Evolutionary conservation across 441 rosid species (phyloP).

Genomic region (Adansonia gregorii): DNA sequence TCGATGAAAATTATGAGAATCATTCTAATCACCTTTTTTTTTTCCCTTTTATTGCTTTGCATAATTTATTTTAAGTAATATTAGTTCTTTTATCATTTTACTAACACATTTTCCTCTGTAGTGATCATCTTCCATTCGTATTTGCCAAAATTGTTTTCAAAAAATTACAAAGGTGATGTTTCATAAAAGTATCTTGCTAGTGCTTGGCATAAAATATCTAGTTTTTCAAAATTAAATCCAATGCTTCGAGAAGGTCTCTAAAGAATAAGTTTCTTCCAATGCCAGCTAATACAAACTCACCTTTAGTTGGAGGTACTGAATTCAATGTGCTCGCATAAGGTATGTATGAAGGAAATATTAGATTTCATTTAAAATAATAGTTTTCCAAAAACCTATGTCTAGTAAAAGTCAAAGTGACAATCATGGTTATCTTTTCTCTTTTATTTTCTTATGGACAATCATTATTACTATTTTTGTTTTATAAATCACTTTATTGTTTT

Average conservation of each 20-base stretch:
- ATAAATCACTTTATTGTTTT: background rate
- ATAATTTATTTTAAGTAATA: no score
- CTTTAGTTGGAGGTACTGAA: constrained; percentile 56
- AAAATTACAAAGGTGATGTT: no score
- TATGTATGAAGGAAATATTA: background rate
- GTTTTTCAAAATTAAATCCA: no score
- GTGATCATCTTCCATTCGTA: no score
- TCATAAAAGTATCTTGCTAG: no score
- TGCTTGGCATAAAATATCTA: no score
- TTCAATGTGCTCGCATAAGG: constrained; percentile 57
- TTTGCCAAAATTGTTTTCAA: no score
- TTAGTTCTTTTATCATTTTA: no score
- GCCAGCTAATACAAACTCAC: constrained; percentile 47
- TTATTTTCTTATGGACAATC: background rate
- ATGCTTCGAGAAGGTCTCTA: constrained; percentile 63
- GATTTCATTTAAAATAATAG: constrained; percentile 2
- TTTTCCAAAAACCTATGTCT: background rate
- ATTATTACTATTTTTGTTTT: background rate
- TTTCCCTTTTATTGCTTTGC: no score
- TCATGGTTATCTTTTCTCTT: background rate
- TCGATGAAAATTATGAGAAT: no score
- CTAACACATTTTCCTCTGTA: no score
- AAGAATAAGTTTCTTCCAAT: constrained; percentile 60
- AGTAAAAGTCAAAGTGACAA: background rate
- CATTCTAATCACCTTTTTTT: no score